These are phyloP conservation scores for Raffaelea arxii DNA, from an alignment of 2,329 filamentous ascomycete species.

Conservation along the genomic window DNA sequence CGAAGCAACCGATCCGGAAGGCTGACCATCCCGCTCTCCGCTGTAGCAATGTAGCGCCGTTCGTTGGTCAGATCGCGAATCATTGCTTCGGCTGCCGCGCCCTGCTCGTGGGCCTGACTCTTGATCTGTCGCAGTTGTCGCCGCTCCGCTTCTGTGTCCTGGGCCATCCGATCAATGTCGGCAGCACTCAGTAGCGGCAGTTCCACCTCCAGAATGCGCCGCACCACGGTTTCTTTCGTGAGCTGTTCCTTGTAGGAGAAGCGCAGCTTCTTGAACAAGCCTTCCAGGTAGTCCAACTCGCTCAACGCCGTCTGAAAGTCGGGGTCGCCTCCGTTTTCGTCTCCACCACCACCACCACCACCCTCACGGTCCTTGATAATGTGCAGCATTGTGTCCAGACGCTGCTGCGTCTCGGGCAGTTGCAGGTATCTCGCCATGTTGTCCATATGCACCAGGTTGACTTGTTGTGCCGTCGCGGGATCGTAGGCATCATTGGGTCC, in stretches of 20 bases:
- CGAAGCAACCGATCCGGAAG: conserved; percentile 27
- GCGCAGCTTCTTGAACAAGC: conserved; percentile 89
- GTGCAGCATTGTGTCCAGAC: conserved; percentile 9
- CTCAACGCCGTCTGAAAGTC: conserved; percentile 12
- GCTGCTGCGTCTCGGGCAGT: conserved; percentile 6
- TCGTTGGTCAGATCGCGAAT: conserved; percentile 43
- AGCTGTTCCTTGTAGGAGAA: conserved; percentile 98
- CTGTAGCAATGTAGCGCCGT: conserved; percentile 39
- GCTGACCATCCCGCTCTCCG: conserved; percentile 34
- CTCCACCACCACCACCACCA: not conserved
- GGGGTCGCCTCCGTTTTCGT: not conserved
- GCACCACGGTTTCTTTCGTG: conserved; percentile 95
- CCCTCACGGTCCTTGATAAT: conserved; percentile 7
- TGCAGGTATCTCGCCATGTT: conserved; percentile 10
- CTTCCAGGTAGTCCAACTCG: conserved; percentile 83
- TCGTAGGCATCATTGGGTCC: conserved; percentile 2
- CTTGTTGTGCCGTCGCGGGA: not conserved
- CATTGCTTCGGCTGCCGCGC: conserved; percentile 59
- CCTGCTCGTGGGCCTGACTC: conserved; percentile 63
- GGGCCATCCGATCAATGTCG: conserved; percentile 73
- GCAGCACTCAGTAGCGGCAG: conserved; percentile 73
- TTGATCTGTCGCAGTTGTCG: conserved; percentile 71
- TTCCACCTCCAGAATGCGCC: conserved; percentile 82
- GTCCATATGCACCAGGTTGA: conserved; percentile 12
- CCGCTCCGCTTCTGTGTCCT: conserved; percentile 56